phyloP scores from a whole-genome alignment of 192 early-diverging fungal species.

The Backusella parvicylindrica region DNA sequence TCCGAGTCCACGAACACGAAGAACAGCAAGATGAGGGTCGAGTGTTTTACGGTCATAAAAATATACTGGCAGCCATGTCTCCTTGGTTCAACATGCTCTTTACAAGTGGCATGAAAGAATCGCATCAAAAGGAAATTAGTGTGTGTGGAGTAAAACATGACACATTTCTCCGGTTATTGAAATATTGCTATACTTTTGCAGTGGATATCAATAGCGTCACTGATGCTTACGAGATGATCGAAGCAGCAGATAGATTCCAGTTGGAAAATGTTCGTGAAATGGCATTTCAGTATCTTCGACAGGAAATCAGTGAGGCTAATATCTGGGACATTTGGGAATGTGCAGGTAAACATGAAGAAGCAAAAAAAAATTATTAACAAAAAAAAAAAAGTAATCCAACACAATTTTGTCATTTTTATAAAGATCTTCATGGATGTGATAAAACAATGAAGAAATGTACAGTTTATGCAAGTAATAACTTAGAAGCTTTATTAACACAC shows the following conservation, averaged over 20 bases:
- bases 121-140: constrained; percentile 38
- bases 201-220: not conserved
- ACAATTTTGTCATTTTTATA: too few species aligned
- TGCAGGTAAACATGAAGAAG: constrained; percentile 38
- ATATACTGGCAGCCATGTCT: constrained; percentile 46
- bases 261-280: constrained; percentile 22
- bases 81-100: constrained; percentile 53
- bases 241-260: constrained; percentile 36
- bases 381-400: not conserved
- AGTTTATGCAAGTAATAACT: constrained; percentile 20
- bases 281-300: constrained; percentile 24
- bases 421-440: constrained; percentile 14
- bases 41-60: constrained; percentile 42
- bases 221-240: constrained; percentile 2
- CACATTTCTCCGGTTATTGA: constrained; percentile 16
- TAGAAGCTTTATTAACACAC: constrained; percentile 18
- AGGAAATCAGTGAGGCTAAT: constrained; percentile 21
- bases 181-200: constrained; percentile 14
- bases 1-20: constrained; percentile 19
- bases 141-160: constrained; percentile 18
- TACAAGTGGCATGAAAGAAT: constrained; percentile 58
- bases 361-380: too few species aligned
- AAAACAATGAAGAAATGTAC: constrained; percentile 26
- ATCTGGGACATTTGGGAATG: constrained; percentile 36
- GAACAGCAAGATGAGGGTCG: not conserved